Evolutionary conservation across 805 yeast species (phyloP).

Genomic region (Pichia cabralensis): DNA sequence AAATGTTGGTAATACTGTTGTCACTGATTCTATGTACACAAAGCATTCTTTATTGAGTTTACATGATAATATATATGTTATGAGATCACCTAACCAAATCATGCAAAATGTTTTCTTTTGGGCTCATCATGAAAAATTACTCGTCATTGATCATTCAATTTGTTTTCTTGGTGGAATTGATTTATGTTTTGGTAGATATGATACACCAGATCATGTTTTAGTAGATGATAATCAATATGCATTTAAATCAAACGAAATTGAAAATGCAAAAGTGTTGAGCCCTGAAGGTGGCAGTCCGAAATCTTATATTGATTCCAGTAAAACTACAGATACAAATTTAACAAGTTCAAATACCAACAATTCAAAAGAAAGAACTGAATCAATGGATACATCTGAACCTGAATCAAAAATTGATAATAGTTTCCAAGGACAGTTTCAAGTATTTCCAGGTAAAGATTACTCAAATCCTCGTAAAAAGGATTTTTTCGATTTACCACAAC

Average conservation of each 20-base stretch:
- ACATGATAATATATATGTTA: conserved; percentile 77
- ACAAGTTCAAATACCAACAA: not conserved
- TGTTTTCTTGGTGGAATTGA: conserved; percentile 95
- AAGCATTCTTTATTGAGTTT: conserved; percentile 84
- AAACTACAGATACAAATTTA: not conserved
- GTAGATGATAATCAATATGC: conserved; percentile 52
- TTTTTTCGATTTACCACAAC: conserved; percentile 69
- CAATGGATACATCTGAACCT: not conserved
- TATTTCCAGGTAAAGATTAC: conserved; percentile 94
- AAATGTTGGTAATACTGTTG: conserved; percentile 87
- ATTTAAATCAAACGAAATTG: conserved; percentile 10
- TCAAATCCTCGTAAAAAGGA: conserved; percentile 93
- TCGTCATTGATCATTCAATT: conserved; percentile 76
- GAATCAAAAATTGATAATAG: conserved; percentile 8
- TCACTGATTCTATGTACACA: conserved; percentile 89
- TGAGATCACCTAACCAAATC: conserved; percentile 93
- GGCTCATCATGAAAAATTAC: conserved; percentile 97
- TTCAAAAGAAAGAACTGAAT: not conserved
- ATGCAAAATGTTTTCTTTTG: conserved; percentile 89
- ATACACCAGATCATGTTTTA: conserved; percentile 90
- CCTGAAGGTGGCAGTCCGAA: not conserved
- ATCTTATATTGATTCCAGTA: not conserved
- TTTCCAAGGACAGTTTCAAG: conserved; percentile 35
- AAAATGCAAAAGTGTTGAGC: not conserved
- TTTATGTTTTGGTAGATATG: conserved; percentile 90